phyloP scores from a whole-genome alignment of 179 eudicot genomes.

The Silene vulgaris region DNA sequence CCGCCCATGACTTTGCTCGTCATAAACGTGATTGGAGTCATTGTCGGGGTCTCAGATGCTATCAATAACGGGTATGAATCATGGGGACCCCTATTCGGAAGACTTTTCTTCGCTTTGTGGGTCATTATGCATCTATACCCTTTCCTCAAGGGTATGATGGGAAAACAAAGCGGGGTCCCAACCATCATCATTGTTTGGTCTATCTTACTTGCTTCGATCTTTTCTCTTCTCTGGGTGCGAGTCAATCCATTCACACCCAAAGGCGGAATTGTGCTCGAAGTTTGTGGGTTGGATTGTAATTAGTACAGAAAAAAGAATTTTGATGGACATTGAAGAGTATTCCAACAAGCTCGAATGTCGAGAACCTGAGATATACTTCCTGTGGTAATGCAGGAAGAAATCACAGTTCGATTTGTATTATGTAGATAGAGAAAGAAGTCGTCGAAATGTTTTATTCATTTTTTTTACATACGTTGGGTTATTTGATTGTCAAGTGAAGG shows the following conservation, averaged over 20 bases:
- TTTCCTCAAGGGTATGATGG: conserved; percentile 92
- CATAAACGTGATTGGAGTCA: conserved; percentile 66
- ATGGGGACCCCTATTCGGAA: conserved; percentile 91
- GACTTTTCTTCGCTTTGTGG: conserved; percentile 84
- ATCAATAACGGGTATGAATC: conserved; percentile 87
- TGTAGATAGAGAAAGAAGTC: conserved; percentile 42
- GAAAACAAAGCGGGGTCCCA: conserved; percentile 59
- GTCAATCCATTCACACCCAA: conserved; percentile 68
- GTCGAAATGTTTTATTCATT: conserved; percentile 34
- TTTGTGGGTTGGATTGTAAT: conserved; percentile 85
- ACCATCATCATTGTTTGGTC: conserved; percentile 90
- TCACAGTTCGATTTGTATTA: conserved; percentile 31
- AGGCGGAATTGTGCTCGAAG: conserved; percentile 70
- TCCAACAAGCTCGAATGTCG: conserved; percentile 2
- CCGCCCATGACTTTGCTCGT: conserved; percentile 75
- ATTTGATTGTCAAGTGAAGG: conserved; percentile 35
- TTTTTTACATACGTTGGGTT: conserved; percentile 33
- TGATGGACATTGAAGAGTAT: conserved; percentile 15
- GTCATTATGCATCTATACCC: conserved; percentile 92
- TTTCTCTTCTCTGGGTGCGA: conserved; percentile 84
- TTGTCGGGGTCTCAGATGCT: conserved; percentile 80
- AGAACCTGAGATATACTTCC: too few species aligned
- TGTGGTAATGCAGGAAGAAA: neutral
- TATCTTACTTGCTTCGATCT: conserved; percentile 80
- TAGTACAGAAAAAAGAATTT: conserved; percentile 28